Percentiles rank a stretch among this genome's conserved stretches.
Conservation (phyloP, 371 early-diverging fungal genomes). For the Nosema muscidifuracis region DNA sequence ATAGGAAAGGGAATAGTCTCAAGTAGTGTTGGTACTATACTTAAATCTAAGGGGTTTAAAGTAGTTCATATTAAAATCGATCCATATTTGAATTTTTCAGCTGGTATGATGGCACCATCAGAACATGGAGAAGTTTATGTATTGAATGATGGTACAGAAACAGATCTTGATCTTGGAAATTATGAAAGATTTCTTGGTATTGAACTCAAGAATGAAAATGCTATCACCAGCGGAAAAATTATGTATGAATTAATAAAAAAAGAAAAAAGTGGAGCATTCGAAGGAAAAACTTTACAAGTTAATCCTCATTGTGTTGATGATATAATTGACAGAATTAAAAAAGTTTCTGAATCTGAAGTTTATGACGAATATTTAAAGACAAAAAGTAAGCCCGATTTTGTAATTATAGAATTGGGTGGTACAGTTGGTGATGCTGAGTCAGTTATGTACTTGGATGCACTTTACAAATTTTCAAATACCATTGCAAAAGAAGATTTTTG, state of each 20-base stretch:
- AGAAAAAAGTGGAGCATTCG: conserved; percentile 83
- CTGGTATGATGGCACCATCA: conserved; percentile 85
- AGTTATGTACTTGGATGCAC: conserved; percentile 91
- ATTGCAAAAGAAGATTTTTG: conserved; percentile 91
- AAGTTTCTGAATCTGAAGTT: conserved; percentile 75
- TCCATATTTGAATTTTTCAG: conserved; percentile 96
- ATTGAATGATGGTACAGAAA: conserved; percentile 95
- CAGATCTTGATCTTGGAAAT: conserved; percentile 94
- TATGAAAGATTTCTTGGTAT: conserved; percentile 94
- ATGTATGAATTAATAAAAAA: conserved; percentile 84
- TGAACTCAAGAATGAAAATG: conserved; percentile 81
- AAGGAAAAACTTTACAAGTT: conserved; percentile 95
- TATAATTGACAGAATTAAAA: conserved; percentile 88
- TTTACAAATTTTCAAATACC: conserved; percentile 94
- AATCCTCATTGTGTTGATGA: conserved; percentile 93
- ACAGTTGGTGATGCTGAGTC: conserved; percentile 97
- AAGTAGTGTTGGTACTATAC: conserved; percentile 83
- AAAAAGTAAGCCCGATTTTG: conserved; percentile 71
- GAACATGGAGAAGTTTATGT: conserved; percentile 98
- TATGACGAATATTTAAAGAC: conserved; percentile 66
- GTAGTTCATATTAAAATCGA: conserved; percentile 98
- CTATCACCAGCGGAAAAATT: conserved; percentile 95
- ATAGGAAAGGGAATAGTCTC: conserved; percentile 98
- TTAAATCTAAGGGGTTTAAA: conserved; percentile 80
- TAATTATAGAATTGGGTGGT: conserved; percentile 96